Evolutionary conservation across 257 asterid species (phyloP).

Genomic region (Fraxinus quadrangulata): DNA sequence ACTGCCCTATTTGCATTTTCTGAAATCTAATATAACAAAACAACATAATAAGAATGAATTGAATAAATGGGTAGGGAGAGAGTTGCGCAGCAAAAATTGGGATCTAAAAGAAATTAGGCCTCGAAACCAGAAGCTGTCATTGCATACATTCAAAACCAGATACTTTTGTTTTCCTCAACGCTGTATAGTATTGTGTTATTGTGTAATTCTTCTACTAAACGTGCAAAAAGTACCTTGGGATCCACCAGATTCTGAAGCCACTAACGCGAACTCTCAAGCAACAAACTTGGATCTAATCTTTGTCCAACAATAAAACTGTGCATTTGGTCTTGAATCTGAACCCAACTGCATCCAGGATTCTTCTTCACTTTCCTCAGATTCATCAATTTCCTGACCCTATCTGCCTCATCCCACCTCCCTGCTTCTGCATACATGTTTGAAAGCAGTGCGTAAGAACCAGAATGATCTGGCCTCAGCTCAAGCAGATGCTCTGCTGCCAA

Average conservation of each 20-base stretch:
- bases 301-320: constrained; percentile 50
- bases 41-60: too few species aligned
- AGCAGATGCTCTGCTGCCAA: constrained; percentile 73
- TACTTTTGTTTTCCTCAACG: too few species aligned
- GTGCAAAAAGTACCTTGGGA: too few species aligned
- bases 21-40: background rate
- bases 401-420: constrained; percentile 80
- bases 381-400: constrained; percentile 67
- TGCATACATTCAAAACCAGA: too few species aligned
- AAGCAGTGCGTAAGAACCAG: constrained; percentile 71
- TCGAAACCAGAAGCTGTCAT: too few species aligned
- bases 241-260: background rate
- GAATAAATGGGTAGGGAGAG: background rate
- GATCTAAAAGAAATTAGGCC: background rate
- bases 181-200: too few species aligned
- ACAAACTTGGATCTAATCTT: constrained; percentile 43
- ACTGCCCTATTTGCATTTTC: too few species aligned
- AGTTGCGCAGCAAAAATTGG: background rate
- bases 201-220: too few species aligned
- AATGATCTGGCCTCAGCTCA: constrained; percentile 59
- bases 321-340: constrained; percentile 46
- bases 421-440: constrained; percentile 80
- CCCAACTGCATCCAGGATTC: constrained; percentile 85
- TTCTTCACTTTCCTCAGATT: constrained; percentile 60
- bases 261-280: constrained; percentile 25